Evolutionary conservation across 2,329 filamentous ascomycete species (phyloP).

Genomic region (Penicillium crustosum): DNA sequence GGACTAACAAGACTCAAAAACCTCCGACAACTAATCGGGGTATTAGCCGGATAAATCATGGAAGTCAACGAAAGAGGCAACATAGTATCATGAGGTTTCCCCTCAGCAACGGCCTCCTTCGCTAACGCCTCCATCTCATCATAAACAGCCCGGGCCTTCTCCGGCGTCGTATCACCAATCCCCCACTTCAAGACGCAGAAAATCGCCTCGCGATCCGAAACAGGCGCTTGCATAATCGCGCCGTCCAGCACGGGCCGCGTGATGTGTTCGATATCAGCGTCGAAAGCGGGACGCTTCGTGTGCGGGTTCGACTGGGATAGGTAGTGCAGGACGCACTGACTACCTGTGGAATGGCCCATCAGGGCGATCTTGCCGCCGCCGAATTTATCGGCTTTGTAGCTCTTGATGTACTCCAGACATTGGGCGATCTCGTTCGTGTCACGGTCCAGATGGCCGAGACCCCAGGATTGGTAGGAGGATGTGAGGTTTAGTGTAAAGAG

Average conservation of each 20-base stretch:
- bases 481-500: slow-evolving; percentile 54
- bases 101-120: slow-evolving; percentile 22
- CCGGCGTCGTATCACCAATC: slow-evolving; percentile 26
- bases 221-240: slow-evolving; percentile 75
- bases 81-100: slow-evolving; percentile 29
- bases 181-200: slow-evolving; percentile 39
- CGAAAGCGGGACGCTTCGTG: slow-evolving; percentile 31
- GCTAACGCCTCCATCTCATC: slow-evolving; percentile 36
- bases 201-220: slow-evolving; percentile 71
- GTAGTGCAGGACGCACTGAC: slow-evolving; percentile 68
- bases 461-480: slow-evolving; percentile 57
- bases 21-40: slow-evolving; percentile 55
- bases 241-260: slow-evolving; percentile 63
- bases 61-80: slow-evolving; percentile 37
- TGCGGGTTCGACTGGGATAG: slow-evolving; percentile 48
- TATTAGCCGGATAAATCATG: slow-evolving; percentile 34
- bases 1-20: slow-evolving; percentile 59
- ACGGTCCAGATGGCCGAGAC: slow-evolving; percentile 51
- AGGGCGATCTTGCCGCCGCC: slow-evolving; percentile 55
- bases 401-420: slow-evolving; percentile 53
- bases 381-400: slow-evolving; percentile 33
- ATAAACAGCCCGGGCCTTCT: slow-evolving; percentile 29
- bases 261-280: slow-evolving; percentile 32
- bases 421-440: slow-evolving; percentile 56
- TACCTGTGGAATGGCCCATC: slow-evolving; percentile 69